Base-by-base conservation (phyloP, 768 basidiomycete species). In the Daedalea quercina region DNA sequence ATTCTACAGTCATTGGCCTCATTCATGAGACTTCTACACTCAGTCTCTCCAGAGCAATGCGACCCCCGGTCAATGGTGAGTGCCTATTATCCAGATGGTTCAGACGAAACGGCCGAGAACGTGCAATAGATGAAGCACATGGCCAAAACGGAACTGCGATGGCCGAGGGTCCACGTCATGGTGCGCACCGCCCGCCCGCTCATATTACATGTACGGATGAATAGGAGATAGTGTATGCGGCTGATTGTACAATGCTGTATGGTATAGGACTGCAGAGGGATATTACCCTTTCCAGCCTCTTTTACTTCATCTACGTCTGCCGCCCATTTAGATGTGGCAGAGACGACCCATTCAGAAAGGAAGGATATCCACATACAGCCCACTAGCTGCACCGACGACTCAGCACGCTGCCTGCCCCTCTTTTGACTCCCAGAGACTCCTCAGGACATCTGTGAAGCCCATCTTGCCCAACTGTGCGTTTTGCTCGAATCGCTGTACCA, bases 381-480 rank as follows among this genome's bases (percentile, higher is more conserved):
- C 37, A 8, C 37, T 8, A 15, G 37, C 15, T 40, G 37, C 37
- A 15, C 19, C 15, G 37, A 40, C 37, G 42, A 6, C 48, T 54
- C 57, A 48, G 42, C 51, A 53, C 50, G 70, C 57, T 67, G 56
- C 50, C 61, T 70, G 72, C 40, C 70, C 65, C 60, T 87, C 80
- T 57, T 85, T 78, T 63, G 84, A 75, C 60, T 91, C 87, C 83
- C 85, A 84, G 65, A 94, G 67, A 56, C 78, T 78, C 61, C 85
- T 75, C 57, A 96, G 69, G 26, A 97, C 93, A 63, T 92, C 89
- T 42, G 91, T 89, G 69, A 97, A 94, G 22, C 87, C 94, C 49
- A 85, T 71, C 68, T 93, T 90, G 50, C 94, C 94, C 31, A 87
- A 71, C 46, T 87, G 87, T 2, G 94, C 94, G 64, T 97, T 97